Base-by-base conservation (phyloP, 768 basidiomycete genomes). In the Favolaschia claudopus region DNA sequence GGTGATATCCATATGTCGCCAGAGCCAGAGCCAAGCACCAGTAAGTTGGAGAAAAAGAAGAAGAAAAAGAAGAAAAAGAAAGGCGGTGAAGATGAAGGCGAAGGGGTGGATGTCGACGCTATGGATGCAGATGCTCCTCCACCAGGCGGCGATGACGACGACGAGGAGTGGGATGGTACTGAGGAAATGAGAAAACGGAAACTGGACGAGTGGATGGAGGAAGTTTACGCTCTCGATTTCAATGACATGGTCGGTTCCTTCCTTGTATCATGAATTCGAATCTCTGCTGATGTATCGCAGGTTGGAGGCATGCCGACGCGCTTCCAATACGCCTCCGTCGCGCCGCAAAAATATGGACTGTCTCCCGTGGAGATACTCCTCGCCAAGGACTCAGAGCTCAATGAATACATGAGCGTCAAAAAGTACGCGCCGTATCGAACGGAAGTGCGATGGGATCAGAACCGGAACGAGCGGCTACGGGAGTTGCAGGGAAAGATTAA, bases 331-430 rank as follows among this genome's bases (percentile, higher is more conserved):
- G 79, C 85, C n/a, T 80, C 87, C 38, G 85, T 91, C 31, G 74
- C 86, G 38, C 68, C 86, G 0, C 81, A 89, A 58, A 73, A 71
- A 29, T 96, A 82, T 73, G 87, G 84, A 2, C 85, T 99, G 37
- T 84, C 87, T 1, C 86, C 96, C 1, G 86, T 82, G 5, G 96
- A 99, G 67, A 93, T 99, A 62, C 81, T 99, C 24, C 82, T 93
- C 68, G 95, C 96, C 7, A 93, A 89, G 4, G 96, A 99, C 74
- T 81, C 87, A 53, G 97, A 99, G 70, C 83, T 99, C 45, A 99
- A 99, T 76, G 82, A 92, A 56, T 94, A 94, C 73, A 84, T 96
- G 75, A 85, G 90, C 39, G 79, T 99, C 67, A 96, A 93, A 76
- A 91, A 91, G 72, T 83, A 93, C 63, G 97, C 96, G 15, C 93